A percentile compares a stretch with the other conserved stretches of the same genome.
These are phyloP conservation scores for Linnemannia exigua DNA, from an alignment of 192 early-diverging fungal species.

Conservation along the genomic window DNA sequence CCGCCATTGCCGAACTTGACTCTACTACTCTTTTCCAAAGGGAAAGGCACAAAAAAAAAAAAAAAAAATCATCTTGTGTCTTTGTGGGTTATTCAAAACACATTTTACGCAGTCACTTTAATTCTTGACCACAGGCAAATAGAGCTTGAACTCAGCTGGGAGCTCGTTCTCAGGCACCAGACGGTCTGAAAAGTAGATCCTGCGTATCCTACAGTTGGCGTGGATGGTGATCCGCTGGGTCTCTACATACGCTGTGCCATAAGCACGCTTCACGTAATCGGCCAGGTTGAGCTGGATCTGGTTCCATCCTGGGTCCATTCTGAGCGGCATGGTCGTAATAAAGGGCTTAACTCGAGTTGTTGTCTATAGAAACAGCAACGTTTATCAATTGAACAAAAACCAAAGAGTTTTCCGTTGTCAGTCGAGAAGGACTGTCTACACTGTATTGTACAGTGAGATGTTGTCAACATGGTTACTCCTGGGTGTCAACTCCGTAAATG, in stretches of 20 bases:
- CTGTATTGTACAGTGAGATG: neutral
- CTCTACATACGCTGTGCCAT: conserved; percentile 91
- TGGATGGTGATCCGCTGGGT: conserved; percentile 91
- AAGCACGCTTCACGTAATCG: conserved; percentile 88
- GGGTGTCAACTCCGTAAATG: neutral
- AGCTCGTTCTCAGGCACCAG: conserved; percentile 93
- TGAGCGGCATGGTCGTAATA: conserved; percentile 93
- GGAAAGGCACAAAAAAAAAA: conserved; percentile 6
- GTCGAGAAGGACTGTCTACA: neutral
- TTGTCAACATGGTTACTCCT: neutral
- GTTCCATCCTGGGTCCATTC: conserved; percentile 96
- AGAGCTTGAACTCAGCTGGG: conserved; percentile 93
- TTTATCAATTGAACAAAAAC: conserved; percentile 2
- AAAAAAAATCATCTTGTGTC: neutral
- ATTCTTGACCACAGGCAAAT: conserved; percentile 76
- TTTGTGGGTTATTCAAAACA: conserved; percentile 1
- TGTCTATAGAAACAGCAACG: conserved; percentile 59
- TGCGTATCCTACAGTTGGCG: conserved; percentile 89
- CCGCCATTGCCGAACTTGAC: neutral
- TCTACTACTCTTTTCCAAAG: neutral
- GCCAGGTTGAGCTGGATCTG: conserved; percentile 93
- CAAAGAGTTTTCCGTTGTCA: neutral
- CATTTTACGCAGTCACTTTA: conserved; percentile 1
- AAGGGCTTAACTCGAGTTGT: conserved; percentile 87
- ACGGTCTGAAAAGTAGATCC: conserved; percentile 93